Percentiles rank a stretch among this genome's conserved stretches.
Conservation (phyloP, 306 rosid species). For the Spatholobus suberectus region DNA sequence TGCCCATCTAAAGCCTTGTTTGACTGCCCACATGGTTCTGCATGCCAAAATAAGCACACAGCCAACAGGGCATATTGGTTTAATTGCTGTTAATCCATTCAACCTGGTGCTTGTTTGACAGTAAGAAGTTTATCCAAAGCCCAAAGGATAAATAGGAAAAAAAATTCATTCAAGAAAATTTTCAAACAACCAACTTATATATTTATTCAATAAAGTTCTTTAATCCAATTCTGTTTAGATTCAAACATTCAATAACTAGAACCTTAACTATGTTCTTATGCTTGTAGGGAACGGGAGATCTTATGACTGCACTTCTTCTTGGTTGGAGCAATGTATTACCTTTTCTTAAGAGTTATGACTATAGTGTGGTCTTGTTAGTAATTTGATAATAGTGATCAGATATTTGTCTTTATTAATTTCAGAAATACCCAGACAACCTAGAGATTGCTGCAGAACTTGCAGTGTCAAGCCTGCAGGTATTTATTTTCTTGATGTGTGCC, state of each 20-base stretch:
- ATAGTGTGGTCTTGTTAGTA: constrained; percentile 10
- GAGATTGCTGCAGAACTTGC: constrained; percentile 86
- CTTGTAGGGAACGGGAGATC: constrained; percentile 92
- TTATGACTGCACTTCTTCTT: constrained; percentile 85
- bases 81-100: constrained; percentile 17
- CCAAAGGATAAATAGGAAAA: not conserved
- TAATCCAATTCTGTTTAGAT: not conserved
- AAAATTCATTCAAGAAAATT: not conserved
- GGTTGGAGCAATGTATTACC: constrained; percentile 92
- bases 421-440: constrained; percentile 80
- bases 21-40: not conserved
- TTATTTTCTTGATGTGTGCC: constrained; percentile 13
- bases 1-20: constrained; percentile 1
- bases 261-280: constrained; percentile 28
- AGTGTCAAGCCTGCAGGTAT: constrained; percentile 87
- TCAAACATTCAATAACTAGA: constrained; percentile 5
- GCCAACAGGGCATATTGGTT: not conserved
- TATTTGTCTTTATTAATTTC: constrained; percentile 34
- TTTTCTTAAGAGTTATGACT: constrained; percentile 32
- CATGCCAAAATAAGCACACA: not conserved
- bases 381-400: constrained; percentile 27
- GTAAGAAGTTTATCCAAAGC: not conserved
- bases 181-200: not conserved
- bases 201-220: not conserved
- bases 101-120: not conserved